A percentile compares a stretch with the other conserved stretches of the same genome.
Conservation (phyloP, 2,329 filamentous ascomycete species). For the Neopestalotiopsis clavispora region DNA sequence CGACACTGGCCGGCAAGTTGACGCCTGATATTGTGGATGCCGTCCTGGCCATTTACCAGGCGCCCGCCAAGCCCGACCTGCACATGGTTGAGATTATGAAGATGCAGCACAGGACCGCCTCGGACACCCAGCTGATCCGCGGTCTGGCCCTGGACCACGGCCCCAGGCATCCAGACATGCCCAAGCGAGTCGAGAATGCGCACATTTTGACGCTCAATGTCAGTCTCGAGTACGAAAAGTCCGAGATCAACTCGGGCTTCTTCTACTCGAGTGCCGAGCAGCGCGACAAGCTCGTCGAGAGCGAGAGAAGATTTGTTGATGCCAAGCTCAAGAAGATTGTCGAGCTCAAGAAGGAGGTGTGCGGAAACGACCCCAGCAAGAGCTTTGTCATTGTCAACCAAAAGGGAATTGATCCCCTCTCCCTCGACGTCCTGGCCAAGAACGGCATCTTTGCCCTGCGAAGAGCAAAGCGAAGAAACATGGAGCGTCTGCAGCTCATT, state of each 20-base stretch:
- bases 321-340: slow-evolving; percentile 97
- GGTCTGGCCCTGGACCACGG: slow-evolving; percentile 94
- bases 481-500: slow-evolving; percentile 95
- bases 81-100: slow-evolving; percentile 99
- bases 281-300: slow-evolving; percentile 96
- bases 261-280: slow-evolving; percentile 98
- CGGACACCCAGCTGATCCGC: slow-evolving; percentile 94
- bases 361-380: slow-evolving; percentile 90
- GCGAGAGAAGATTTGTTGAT: slow-evolving; percentile 93
- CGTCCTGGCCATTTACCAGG: slow-evolving; percentile 90
- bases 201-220: slow-evolving; percentile 96
- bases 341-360: slow-evolving; percentile 96
- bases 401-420: slow-evolving; percentile 97
- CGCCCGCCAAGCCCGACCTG: slow-evolving; percentile 89
- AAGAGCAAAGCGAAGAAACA: slow-evolving; percentile 96
- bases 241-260: slow-evolving; percentile 98
- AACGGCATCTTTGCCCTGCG: slow-evolving; percentile 95
- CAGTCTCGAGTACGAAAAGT: slow-evolving; percentile 97
- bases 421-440: slow-evolving; percentile 94
- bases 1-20: slow-evolving; percentile 84
- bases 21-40: slow-evolving; percentile 96
- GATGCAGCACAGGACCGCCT: slow-evolving; percentile 97
- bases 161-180: slow-evolving; percentile 97
- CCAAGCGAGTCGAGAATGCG: slow-evolving; percentile 93
- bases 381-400: slow-evolving; percentile 98